Conservation (phyloP, 306 rosid genomes). For the Prunus padus region DNA sequence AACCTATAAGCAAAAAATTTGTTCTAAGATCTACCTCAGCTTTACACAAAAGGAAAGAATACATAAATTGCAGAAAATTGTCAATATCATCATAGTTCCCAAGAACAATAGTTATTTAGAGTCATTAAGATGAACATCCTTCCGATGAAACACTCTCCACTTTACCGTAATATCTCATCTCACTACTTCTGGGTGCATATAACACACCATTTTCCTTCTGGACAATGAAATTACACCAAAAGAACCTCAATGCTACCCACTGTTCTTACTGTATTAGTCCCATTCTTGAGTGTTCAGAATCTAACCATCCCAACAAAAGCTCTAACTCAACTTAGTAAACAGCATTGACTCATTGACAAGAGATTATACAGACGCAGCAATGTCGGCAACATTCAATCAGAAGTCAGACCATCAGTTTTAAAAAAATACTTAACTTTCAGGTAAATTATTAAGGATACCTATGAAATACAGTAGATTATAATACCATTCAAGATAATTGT, state of each 20-base stretch:
- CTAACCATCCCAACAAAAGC: background rate
- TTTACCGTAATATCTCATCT: background rate
- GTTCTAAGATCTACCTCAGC: background rate
- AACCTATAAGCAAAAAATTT: slow-evolving; percentile 34
- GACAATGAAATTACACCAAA: background rate
- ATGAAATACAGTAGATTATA: background rate
- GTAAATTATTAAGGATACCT: background rate
- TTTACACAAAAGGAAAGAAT: background rate
- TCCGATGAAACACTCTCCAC: background rate
- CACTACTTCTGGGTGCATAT: background rate
- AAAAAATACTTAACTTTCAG: background rate
- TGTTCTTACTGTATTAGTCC: background rate
- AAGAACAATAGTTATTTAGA: background rate
- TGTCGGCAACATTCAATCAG: background rate
- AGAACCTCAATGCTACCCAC: background rate
- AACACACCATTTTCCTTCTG: background rate
- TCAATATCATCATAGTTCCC: background rate
- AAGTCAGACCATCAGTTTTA: background rate
- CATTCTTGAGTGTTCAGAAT: background rate
- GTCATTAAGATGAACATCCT: background rate
- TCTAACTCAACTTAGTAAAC: background rate
- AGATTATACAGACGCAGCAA: background rate
- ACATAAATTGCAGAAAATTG: background rate
- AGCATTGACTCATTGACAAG: no score
- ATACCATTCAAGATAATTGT: background rate